phyloP scores from a whole-genome alignment of 2,329 filamentous ascomycete species.

The Neonectria punicea region DNA sequence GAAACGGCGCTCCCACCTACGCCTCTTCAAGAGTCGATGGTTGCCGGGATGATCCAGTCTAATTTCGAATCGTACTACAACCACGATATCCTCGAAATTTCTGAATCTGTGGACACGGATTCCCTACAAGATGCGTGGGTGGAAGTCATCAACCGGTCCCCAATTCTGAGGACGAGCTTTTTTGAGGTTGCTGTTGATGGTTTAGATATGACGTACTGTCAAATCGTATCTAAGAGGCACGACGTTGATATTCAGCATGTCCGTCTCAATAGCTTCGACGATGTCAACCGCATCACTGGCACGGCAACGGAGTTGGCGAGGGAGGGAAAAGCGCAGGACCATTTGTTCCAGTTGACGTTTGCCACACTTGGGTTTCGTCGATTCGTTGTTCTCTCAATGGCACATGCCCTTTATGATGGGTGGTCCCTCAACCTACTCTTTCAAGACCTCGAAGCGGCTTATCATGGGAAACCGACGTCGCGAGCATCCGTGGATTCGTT shows the following conservation, averaged over 20 bases:
- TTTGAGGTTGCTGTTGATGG: conserved; percentile 70
- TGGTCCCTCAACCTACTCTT: conserved; percentile 83
- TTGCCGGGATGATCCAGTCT: conserved; percentile 83
- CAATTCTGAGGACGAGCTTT: conserved; percentile 83
- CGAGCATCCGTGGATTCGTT: conserved; percentile 63
- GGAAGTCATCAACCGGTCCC: conserved; percentile 66
- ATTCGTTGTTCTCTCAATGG: conserved; percentile 74
- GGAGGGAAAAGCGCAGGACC: conserved; percentile 46
- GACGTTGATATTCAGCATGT: conserved; percentile 35
- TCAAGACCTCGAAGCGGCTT: conserved; percentile 74
- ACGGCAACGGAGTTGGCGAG: conserved; percentile 52
- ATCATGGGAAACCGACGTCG: conserved; percentile 55
- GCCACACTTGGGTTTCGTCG: conserved; percentile 45
- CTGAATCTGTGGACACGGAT: conserved; percentile 61
- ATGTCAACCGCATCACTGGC: conserved; percentile 50
- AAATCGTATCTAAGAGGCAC: conserved; percentile 53
- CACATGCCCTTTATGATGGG: conserved; percentile 91
- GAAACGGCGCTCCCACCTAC: conserved; percentile 78
- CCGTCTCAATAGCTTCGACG: conserved; percentile 43
- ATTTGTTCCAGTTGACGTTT: conserved; percentile 63
- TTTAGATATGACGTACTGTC: conserved; percentile 62
- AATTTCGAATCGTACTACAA: conserved; percentile 85
- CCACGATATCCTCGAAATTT: conserved; percentile 77
- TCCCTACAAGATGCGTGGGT: conserved; percentile 71
- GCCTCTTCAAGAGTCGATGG: conserved; percentile 86